A percentile compares a stretch with the other conserved stretches of the same genome.
Conservation (phyloP, 345 rosid species). For the Salix udensis region DNA sequence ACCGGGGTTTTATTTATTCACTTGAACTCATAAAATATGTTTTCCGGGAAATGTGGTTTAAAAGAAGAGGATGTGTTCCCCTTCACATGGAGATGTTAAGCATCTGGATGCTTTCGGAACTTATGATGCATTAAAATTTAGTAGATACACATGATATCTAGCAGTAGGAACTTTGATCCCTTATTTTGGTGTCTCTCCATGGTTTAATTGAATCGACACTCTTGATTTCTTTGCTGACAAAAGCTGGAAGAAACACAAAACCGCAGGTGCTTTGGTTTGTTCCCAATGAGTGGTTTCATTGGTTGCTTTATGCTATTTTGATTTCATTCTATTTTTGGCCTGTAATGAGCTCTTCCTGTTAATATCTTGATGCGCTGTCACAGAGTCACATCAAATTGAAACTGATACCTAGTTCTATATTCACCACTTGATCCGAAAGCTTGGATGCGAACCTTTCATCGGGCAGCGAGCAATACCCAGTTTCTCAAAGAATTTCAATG, state of each 20-base stretch:
- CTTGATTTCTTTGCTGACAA: not conserved
- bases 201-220: not conserved
- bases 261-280: not conserved
- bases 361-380: slow-evolving; percentile 26
- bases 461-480: slow-evolving; percentile 64
- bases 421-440: slow-evolving; percentile 83
- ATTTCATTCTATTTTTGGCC: not conserved
- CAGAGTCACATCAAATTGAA: slow-evolving; percentile 36
- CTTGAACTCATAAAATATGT: rapidly evolving
- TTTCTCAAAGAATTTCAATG: slow-evolving; percentile 59
- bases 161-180: not conserved
- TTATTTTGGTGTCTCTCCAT: not conserved
- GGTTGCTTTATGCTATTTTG: not conserved
- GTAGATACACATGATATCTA: not conserved
- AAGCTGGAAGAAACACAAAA: not conserved
- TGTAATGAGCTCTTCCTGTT: slow-evolving; percentile 10
- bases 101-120: not conserved
- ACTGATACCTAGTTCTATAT: slow-evolving; percentile 44
- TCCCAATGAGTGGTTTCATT: slow-evolving; percentile 1
- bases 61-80: slow-evolving; percentile 51
- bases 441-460: slow-evolving; percentile 58
- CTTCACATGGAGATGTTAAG: slow-evolving; percentile 46
- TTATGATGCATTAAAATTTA: not conserved
- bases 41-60: too few species aligned
- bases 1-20: too few species aligned